phyloP scores from a whole-genome alignment of 176 grass and related monocot genomes.

The Juncus effusus region DNA sequence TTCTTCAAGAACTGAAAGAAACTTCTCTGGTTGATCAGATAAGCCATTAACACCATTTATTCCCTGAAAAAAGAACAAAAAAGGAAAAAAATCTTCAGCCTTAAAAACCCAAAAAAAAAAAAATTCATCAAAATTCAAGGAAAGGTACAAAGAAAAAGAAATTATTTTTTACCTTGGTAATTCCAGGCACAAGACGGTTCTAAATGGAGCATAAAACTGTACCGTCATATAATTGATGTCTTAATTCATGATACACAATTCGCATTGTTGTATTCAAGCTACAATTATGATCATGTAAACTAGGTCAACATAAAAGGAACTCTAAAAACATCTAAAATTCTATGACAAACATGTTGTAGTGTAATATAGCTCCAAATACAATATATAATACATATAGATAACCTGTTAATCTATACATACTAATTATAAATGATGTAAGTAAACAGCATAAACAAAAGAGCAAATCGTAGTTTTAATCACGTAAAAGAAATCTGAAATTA shows the following conservation, averaged over 20 bases:
- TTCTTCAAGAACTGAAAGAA: slow-evolving; percentile 68
- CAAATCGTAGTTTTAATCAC: no score
- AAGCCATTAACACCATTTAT: slow-evolving; percentile 42
- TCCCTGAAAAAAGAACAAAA: slow-evolving; percentile 34
- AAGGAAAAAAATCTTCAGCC: not conserved
- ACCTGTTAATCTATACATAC: no score
- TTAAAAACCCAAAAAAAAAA: slow-evolving; percentile 24
- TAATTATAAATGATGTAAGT: no score
- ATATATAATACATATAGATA: no score
- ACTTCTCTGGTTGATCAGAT: slow-evolving; percentile 60
- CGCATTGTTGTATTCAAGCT: no score
- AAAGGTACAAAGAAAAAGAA: not conserved
- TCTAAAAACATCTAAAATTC: no score
- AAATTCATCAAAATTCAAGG: slow-evolving; percentile 16
- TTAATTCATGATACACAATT: slow-evolving; percentile 35
- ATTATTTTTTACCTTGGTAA: slow-evolving; percentile 48
- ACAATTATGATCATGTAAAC: no score
- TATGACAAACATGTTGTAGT: no score
- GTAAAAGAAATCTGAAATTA: no score
- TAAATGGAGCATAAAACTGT: slow-evolving; percentile 59
- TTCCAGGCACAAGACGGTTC: slow-evolving; percentile 51
- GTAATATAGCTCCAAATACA: no score
- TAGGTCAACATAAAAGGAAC: no score
- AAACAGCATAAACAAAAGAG: no score
- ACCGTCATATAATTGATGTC: slow-evolving; percentile 65